Base-by-base conservation (phyloP, 306 rosid species). In the Lablab purpureus region DNA sequence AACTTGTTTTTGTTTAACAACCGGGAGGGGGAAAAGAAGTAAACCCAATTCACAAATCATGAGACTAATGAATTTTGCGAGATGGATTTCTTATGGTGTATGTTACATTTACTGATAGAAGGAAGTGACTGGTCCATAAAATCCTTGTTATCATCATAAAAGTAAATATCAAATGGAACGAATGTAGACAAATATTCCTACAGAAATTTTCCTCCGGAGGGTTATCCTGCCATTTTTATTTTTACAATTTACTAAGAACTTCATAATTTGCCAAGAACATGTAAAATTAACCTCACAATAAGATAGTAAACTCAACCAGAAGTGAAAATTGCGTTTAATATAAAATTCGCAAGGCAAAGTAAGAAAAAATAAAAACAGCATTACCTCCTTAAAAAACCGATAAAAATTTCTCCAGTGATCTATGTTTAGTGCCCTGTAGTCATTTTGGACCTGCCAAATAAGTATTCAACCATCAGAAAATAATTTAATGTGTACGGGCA, bases 331-430 rank as follows among this genome's bases (percentile, higher is more conserved):
- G 21, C 4, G 49, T 43, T 22, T 17, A 21, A 68, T 45, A 71
- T 32, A 47, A 49, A 69, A 25, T 22, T 17, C 46, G 45, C 41
- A 51, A 45, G 25, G 37, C 34, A 81, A 54, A 36, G 9, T 49
- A 52, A 18, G 21, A 15, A 32, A 34, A 69, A 6, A 34, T 27
- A 32, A 50, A 49, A 73, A 74, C 65, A 36, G 75, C 62, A 60
- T 59, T 80, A 91, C 97, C 89, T 91, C 89, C 64, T 80, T 84
- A 78, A 86, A 89, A 60, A 89, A 86, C 7, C 87, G 88, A 76
- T 84, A 86, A 73, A 91, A 85, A 55, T 71, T 81, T 34, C 78
- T 63, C 97, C 97, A 91, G 34, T 91, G 97, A 80, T 91, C 97
- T 79, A 74, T 82, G 76, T 37, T 80, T 45, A 91, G 83, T 30